phyloP scores from a whole-genome alignment of 805 yeast species.

The Ogataea salicorniae region DNA sequence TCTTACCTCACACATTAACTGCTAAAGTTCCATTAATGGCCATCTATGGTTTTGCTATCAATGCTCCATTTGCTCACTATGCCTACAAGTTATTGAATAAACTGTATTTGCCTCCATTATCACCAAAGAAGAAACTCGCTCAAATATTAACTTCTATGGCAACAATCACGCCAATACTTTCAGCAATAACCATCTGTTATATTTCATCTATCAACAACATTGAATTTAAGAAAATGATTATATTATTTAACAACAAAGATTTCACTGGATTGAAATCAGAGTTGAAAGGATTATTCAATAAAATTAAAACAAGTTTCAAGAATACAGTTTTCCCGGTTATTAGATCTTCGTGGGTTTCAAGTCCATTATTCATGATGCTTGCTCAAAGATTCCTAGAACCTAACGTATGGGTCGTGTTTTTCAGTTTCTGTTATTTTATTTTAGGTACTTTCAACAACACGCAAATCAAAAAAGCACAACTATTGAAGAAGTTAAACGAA shows the following conservation, averaged over 20 bases:
- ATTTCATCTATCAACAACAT: slow-evolving; percentile 43
- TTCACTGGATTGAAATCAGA: slow-evolving; percentile 13
- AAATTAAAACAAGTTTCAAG: slow-evolving; percentile 32
- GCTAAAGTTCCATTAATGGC: slow-evolving; percentile 49
- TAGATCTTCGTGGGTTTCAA: slow-evolving; percentile 50
- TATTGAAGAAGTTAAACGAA: slow-evolving; percentile 10
- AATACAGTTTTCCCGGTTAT: slow-evolving; percentile 42
- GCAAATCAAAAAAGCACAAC: slow-evolving; percentile 35
- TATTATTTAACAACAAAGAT: slow-evolving; percentile 4
- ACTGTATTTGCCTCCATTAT: slow-evolving; percentile 39
- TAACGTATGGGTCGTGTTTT: slow-evolving; percentile 61
- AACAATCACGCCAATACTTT: slow-evolving; percentile 51
- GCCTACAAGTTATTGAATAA: slow-evolving; percentile 43
- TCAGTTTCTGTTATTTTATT: slow-evolving; percentile 51
- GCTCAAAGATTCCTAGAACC: slow-evolving; percentile 57
- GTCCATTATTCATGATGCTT: slow-evolving; percentile 43
- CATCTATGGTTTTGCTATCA: slow-evolving; percentile 47
- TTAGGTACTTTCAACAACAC: slow-evolving; percentile 61
- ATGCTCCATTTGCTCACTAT: slow-evolving; percentile 56
- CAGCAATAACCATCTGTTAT: slow-evolving; percentile 46
- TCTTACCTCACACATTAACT: slow-evolving; percentile 37
- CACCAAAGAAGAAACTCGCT: slow-evolving; percentile 34
- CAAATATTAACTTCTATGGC: slow-evolving; percentile 49
- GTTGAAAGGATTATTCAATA: slow-evolving; percentile 4
- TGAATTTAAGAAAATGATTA: slow-evolving; percentile 4